Evolutionary conservation across 1,139 yeast species (phyloP), one percentile per base, ranked within the genome.

Genomic region (Entelexis sorbosivorans): DNA sequence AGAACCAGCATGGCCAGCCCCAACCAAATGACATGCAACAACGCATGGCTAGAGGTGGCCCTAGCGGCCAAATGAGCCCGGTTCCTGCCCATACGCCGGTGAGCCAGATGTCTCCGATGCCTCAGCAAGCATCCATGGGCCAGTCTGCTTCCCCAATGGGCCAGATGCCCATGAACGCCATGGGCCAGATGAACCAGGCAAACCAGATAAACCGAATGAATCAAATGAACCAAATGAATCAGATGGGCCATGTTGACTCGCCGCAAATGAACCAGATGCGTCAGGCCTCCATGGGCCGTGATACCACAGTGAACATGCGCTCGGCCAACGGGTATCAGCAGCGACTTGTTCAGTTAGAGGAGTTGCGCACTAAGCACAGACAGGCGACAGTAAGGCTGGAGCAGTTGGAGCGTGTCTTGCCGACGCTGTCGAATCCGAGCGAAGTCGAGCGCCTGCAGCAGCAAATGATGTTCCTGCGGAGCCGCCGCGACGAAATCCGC

Each of bases 291-390:
- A 26, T 39, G 40, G 24, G 44, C 42, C 53, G 53, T 51, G 35
- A 29, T 16, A 39, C 47, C 16, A 45, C 57, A 4, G 53, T 54
- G 26, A 54, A 55, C 33, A 38, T 58, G 51, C 47, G 44, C 31
- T 42, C 54, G 5, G 58, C 50, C 17, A 50, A 47, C 20, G 62
- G 57, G 9, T 34, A 51, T 29, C 61, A 57, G 49, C 59, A 58
- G 52, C 59, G 60, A 9, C 54, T 51, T 29, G 53, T 51, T 13
- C 52, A 51, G 40, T 43, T 59, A 24, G 60, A 59, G 38, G 59
- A 57, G 44, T 52, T 59, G 42, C 49, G 59, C 9, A 36, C 54
- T 11, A 50, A 19, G 29, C 46, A 35, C 26, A 43, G 29, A 7
- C 55, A 53, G 29, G 28, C 56, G 16, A 38, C 33, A 24, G 39